A percentile compares a stretch with the other conserved stretches of the same genome.
These are phyloP conservation scores for Fraxinus americana DNA, from an alignment of 257 asterid species.

Conservation along the genomic window DNA sequence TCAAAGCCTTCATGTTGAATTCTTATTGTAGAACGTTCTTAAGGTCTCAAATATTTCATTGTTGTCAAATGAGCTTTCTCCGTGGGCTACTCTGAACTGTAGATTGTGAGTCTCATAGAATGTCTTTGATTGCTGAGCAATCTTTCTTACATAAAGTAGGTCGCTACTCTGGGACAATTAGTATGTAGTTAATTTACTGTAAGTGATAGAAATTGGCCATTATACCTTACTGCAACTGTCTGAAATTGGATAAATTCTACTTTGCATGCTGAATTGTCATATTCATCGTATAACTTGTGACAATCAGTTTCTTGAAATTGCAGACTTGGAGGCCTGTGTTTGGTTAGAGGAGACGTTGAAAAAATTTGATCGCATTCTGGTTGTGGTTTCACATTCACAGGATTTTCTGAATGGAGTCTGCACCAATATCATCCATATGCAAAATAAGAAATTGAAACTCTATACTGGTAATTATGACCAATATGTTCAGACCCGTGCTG, in stretches of 20 bases:
- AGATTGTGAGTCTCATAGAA: not conserved
- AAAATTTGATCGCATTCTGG: constrained; percentile 86
- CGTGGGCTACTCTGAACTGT: not conserved
- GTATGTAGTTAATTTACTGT: too few species aligned
- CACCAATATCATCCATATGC: constrained; percentile 98
- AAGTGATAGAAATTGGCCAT: not conserved
- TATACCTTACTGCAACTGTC: not conserved
- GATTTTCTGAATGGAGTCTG: constrained; percentile 97
- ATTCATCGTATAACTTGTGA: not conserved
- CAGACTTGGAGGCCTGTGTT: constrained; percentile 97
- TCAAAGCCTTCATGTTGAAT: not conserved
- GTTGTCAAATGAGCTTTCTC: not conserved
- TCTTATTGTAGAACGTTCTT: not conserved
- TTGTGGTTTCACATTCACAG: constrained; percentile 96
- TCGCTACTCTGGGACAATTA: not conserved
- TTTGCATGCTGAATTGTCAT: not conserved
- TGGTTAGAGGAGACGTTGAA: constrained; percentile 95
- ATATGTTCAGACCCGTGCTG: constrained; percentile 87
- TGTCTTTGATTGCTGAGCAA: not conserved
- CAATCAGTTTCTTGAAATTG: not conserved
- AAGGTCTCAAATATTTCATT: not conserved
- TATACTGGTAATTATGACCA: constrained; percentile 93
- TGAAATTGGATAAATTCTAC: too few species aligned
- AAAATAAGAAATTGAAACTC: constrained; percentile 71
- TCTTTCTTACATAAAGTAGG: not conserved